Evolutionary conservation across 2,329 filamentous ascomycete species (phyloP), one percentile per base, ranked within the genome.

Genomic region (Colletotrichum gigasporum): DNA sequence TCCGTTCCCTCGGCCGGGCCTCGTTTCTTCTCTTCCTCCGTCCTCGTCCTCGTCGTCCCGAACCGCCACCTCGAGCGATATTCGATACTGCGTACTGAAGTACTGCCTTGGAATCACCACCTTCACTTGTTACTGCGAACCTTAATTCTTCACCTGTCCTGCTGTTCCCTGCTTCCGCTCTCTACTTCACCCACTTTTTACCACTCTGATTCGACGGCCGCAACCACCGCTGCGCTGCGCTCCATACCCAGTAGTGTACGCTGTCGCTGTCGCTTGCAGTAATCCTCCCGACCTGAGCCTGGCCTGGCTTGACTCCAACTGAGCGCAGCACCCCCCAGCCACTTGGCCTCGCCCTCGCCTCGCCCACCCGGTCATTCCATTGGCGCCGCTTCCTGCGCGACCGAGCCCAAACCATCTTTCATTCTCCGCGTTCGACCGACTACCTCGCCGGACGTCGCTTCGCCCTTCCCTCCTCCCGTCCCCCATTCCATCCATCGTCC

Each of bases 371-470:
- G 32, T 53, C 63, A 66, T 58, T 57, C 63, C 52, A 66, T 66
- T 66, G 54, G 54, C 60, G 50, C 60, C 64, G 41, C 65, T 64
- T 61, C 55, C 52, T 65, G 61, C 65, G 65, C 65, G 62, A 65
- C 65, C 55, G 55, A 67, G 62, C 55, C 55, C 52, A 55, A 67
- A 55, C 62, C 62, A 65, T 65, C 56, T 55, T 55, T 42, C 62
- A 62, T 61, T 65, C 62, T 65, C 56, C 56, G 62, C 62, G 56
- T 62, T 62, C 56, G 56, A 65, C 62, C 61, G 62, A 62, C 62
- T 53, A 51, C 54, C 39, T 61, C 56, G 32, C 30, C 34, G 62
- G 62, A 48, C 54, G 42, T 45, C 50, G 51, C 39, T 54, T 53
- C 59, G 41, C 45, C 59, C 48, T 58, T 51, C 20, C 41, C n/a